Evolutionary conservation across 768 basidiomycete species (phyloP).

Genomic region (Goffeauzyma gilvescens): DNA sequence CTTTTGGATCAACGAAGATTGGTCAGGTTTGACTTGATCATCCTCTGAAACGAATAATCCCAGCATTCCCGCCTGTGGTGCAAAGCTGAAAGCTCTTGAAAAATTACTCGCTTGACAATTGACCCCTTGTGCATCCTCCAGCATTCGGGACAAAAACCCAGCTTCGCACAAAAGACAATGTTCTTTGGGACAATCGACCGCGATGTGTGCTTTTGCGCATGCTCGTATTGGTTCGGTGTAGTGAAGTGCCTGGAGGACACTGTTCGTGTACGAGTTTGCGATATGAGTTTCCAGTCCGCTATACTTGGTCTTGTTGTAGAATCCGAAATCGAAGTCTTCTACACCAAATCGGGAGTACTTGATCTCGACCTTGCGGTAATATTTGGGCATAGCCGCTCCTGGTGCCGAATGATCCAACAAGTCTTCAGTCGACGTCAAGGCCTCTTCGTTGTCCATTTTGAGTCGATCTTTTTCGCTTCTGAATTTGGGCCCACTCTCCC

Average conservation of each 20-base stretch:
- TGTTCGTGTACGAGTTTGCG: slow-evolving; percentile 87
- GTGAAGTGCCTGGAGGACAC: slow-evolving; percentile 74
- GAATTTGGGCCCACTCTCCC: slow-evolving; percentile 39
- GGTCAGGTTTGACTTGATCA: slow-evolving; percentile 52
- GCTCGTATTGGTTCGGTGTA: slow-evolving; percentile 57
- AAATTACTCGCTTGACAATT: slow-evolving; percentile 97
- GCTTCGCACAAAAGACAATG: slow-evolving; percentile 88
- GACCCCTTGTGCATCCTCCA: slow-evolving; percentile 78
- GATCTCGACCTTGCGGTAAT: slow-evolving; percentile 85
- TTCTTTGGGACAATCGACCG: slow-evolving; percentile 67
- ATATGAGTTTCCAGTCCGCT: slow-evolving; percentile 95
- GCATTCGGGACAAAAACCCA: slow-evolving; percentile 83
- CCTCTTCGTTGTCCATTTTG: slow-evolving; percentile 9
- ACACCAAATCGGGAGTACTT: slow-evolving; percentile 97
- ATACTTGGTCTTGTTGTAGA: slow-evolving; percentile 76
- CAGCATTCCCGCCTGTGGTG: slow-evolving; percentile 63
- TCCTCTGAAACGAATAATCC: slow-evolving; percentile 77
- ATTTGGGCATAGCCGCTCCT: slow-evolving; percentile 45
- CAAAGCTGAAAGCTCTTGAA: slow-evolving; percentile 73
- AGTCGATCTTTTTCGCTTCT: slow-evolving; percentile 52
- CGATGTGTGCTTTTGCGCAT: slow-evolving; percentile 79
- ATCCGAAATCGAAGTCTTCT: slow-evolving; percentile 97
- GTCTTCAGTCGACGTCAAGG: background rate
- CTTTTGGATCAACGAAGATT: slow-evolving; percentile 74
- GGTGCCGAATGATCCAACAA: slow-evolving; percentile 1